Evolutionary conservation across 1,284 basidiomycete species (phyloP), one percentile per base, ranked within the genome.

Genomic region (Sporisorium exsertum): DNA sequence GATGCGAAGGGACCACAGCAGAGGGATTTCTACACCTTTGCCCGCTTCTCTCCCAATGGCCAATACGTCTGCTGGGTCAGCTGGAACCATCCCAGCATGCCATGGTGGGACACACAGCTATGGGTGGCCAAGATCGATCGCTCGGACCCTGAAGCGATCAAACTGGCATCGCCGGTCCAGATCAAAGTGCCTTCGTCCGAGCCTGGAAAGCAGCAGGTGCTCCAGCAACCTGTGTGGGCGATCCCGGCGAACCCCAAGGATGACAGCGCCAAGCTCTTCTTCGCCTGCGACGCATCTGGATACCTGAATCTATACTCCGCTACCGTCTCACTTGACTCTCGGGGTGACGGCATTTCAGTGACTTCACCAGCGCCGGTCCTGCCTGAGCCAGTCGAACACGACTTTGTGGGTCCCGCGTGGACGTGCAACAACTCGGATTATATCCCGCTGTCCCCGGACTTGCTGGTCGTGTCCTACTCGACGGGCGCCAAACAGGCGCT

Each of bases 61-160:
- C 87, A 85, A 22, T 88, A 88, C 47, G 78, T 94, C 20, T 89
- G 89, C 3, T 94, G 91, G 91, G 87, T 91, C 52, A 88, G 91
- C 67, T 94, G 92, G 92, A 79, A 82, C 35, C 86, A 87, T 72
- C 93, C 93, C 0, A 90, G 92, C 79, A 93, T 94, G 93, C 92
- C 92, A 22, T 94, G 92, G 91, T 90, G 92, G 77, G 91, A 90
- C 20, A 88, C 89, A 0, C 87, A 91, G 78, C 86, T 93, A 42
- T 87, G 88, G 76, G 84, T 91, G 26, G 91, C 89, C 0, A 43
- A 87, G 13, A 81, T 88, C 29, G 72, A 67, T 7, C 29, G 55
- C 10, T 62, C 64, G 0, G 27, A 66, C 8, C 59, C 64, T 5
- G 53, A 49, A n/a, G n/a, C 32, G 4, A 63, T 63, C 13, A 58